Evolutionary conservation across 768 basidiomycete species (phyloP), one percentile per base, ranked within the genome.

Genomic region (Nevesoporus exiguus): DNA sequence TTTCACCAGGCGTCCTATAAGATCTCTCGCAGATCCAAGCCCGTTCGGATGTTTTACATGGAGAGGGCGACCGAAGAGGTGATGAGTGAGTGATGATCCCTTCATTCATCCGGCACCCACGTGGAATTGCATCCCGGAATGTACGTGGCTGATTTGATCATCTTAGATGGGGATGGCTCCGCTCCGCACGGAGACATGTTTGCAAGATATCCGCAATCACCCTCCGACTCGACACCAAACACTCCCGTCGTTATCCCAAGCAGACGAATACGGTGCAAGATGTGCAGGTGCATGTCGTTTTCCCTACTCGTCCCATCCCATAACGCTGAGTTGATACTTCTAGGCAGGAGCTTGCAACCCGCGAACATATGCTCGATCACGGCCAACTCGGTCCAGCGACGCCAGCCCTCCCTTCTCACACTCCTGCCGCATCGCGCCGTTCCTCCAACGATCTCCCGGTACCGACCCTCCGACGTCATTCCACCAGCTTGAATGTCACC

Each of bases 331-430:
- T 27, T 40, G 22, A 21, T 43, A 13, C 43, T 47, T 24, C 33
- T 27, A 56, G 92, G 63, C 85, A 86, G 55, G 91, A 93, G 62
- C 78, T 98, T 14, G 94, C 94, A 1, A 82, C 90, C 0, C 78
- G 89, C n/a, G 92, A 94, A 65, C 90, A 97, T 66, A 93, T 98
- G 90, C 80, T 93, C 44, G 89, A 93, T 67, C 93, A 95, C 62
- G 88, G 86, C 5, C 88, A 91, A 62, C 72, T 89, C 5, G 86
- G 85, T 3, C 82, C 86, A 10, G 76, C 83, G 2, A 88, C 86
- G 0, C 86, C 85, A 5, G 76, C 79, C 7, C 54, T 69, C 5
- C 69, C 70, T 2, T 69, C 70, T 0, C 60, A 72, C 5, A 77
- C 84, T 0, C 82, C 81, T 14, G 78, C 72, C 13, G 34, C 61